phyloP scores from a whole-genome alignment of 1,284 basidiomycete species.

The Rhodotorula sp. region DNA sequence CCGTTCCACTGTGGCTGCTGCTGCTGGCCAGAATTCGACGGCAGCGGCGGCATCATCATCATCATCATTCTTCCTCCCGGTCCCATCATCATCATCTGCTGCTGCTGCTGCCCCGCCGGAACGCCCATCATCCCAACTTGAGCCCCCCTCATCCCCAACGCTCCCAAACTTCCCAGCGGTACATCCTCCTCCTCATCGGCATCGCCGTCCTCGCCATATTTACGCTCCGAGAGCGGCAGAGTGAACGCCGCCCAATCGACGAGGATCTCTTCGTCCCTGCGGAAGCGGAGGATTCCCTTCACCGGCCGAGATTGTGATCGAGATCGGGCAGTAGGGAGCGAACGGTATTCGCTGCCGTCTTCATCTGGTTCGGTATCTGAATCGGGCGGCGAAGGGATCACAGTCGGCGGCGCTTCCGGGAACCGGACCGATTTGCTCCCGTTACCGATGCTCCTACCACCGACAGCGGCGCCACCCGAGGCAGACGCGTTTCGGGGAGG shows the following conservation, averaged over 20 bases:
- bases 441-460: neutral
- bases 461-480: neutral
- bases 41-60: no score
- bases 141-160: slow-evolving; percentile 22
- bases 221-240: neutral
- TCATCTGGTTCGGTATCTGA: slow-evolving; percentile 8
- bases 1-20: neutral
- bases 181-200: slow-evolving; percentile 22
- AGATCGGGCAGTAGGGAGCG: neutral
- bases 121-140: slow-evolving; percentile 25
- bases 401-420: slow-evolving; percentile 7
- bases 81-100: neutral
- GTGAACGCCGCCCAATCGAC: slow-evolving; percentile 31
- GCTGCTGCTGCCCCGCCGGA: neutral
- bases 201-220: neutral
- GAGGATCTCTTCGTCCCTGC: slow-evolving; percentile 8
- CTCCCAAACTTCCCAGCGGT: slow-evolving; percentile 16
- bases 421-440: slow-evolving; percentile 19
- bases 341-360: neutral
- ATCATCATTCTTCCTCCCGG: neutral
- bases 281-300: slow-evolving; percentile 10
- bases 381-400: slow-evolving; percentile 15
- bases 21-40: neutral
- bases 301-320: neutral
- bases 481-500: neutral